Evolutionary conservation across 2,329 filamentous ascomycete species (phyloP).

Genomic region (Capronia americana): DNA sequence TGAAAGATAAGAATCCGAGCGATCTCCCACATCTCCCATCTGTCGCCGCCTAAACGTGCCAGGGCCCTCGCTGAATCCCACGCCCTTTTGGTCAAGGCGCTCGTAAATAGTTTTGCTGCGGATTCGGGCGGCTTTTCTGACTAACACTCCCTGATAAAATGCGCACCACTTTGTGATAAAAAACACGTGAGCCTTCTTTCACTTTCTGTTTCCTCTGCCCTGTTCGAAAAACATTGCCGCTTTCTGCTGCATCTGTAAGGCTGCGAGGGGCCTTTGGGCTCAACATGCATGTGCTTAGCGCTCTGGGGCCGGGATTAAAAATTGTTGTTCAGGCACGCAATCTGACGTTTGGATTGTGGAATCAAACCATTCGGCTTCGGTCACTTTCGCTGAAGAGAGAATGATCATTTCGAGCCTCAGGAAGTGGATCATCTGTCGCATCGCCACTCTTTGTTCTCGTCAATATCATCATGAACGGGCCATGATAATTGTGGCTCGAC

Average conservation of each 20-base stretch:
- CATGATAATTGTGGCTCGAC: neutral
- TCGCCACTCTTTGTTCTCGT: neutral
- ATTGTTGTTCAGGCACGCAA: conserved; percentile 19
- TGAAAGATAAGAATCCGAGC: conserved; percentile 14
- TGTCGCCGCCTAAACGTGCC: conserved; percentile 4
- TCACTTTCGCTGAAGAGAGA: neutral
- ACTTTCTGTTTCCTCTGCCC: conserved; percentile 6
- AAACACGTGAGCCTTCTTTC: neutral
- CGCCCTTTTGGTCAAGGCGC: conserved; percentile 1
- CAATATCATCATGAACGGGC: neutral
- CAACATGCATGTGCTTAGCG: conserved; percentile 2
- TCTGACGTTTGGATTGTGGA: conserved; percentile 18
- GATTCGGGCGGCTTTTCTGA: conserved; percentile 18
- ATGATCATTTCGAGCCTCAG: neutral
- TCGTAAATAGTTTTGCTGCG: conserved; percentile 1
- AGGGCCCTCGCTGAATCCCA: conserved; percentile 10
- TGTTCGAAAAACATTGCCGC: conserved; percentile 1
- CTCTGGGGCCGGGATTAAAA: conserved; percentile 3
- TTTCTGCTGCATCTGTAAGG: neutral
- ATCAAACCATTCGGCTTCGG: neutral
- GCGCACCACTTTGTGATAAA: neutral
- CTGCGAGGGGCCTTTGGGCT: neutral
- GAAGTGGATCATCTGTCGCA: neutral
- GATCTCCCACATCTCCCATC: conserved; percentile 21
- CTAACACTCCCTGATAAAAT: conserved; percentile 11